These are phyloP conservation scores for Cynara cardunculus DNA, from an alignment of 129 eudicot species.

Conservation along the genomic window DNA sequence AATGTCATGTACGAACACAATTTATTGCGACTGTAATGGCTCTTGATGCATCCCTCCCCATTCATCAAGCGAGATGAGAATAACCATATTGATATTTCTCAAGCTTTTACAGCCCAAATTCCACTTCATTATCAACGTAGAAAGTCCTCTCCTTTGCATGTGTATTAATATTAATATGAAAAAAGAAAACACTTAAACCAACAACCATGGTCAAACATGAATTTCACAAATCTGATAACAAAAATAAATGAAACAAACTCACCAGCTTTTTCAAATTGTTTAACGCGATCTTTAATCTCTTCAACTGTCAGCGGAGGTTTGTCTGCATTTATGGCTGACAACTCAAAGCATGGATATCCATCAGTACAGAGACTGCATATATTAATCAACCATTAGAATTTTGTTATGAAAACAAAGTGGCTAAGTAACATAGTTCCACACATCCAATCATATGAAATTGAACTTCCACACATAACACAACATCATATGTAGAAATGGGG, in stretches of 20 bases:
- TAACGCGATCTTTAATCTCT: constrained; percentile 79
- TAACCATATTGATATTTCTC: background rate
- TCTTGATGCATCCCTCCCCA: background rate
- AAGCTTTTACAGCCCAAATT: background rate
- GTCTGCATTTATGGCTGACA: constrained; percentile 93
- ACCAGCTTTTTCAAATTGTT: constrained; percentile 87
- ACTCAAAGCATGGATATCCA: constrained; percentile 93
- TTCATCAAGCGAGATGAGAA: background rate
- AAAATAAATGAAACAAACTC: constrained; percentile 26
- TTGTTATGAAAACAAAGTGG: background rate
- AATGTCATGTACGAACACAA: background rate
- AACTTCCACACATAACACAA: too few relatives aligned
- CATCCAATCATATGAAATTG: background rate
- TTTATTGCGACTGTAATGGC: background rate
- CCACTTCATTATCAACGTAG: background rate
- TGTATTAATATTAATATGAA: background rate
- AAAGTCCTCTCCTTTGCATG: background rate
- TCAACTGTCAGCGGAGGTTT: constrained; percentile 75
- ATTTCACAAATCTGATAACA: background rate
- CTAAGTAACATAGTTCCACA: background rate
- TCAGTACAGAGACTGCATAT: constrained; percentile 71
- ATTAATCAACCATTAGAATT: constrained; percentile 1
- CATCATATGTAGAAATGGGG: too few relatives aligned
- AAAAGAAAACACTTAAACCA: background rate
- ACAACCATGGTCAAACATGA: constrained; percentile 4